Evolutionary conservation across 2,329 filamentous ascomycete genomes (phyloP).

Genomic region (Didymellaceae sp.): DNA sequence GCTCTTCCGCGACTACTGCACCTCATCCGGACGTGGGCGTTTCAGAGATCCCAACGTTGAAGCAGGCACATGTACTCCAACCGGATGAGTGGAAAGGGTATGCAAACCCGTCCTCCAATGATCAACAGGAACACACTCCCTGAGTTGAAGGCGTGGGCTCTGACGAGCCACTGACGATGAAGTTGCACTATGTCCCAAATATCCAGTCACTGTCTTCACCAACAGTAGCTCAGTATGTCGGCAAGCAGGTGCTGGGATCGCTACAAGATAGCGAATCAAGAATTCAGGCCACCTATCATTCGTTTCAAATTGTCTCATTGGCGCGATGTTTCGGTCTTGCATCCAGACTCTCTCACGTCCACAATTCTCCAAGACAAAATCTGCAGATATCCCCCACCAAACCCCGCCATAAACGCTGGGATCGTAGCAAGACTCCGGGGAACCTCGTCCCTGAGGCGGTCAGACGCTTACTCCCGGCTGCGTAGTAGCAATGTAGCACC

Average conservation of each 20-base stretch:
- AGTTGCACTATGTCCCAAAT: neutral
- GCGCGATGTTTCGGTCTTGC: neutral
- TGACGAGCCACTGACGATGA: conserved; percentile 1
- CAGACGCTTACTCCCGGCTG: neutral
- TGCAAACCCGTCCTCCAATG: conserved; percentile 3
- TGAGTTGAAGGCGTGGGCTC: neutral
- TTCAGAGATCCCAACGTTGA: conserved; percentile 17
- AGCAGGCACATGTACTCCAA: neutral
- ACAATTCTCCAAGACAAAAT: conserved; percentile 3
- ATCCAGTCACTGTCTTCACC: neutral
- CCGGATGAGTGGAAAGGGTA: conserved; percentile 5
- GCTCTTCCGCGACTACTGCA: conserved; percentile 14
- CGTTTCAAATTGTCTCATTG: neutral
- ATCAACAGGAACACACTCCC: neutral
- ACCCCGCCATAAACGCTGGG: conserved; percentile 6
- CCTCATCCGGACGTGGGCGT: conserved; percentile 7
- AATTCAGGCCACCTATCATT: neutral
- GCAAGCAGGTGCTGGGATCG: neutral
- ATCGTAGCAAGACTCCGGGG: conserved; percentile 1
- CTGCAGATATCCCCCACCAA: conserved; percentile 8
- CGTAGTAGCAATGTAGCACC: neutral
- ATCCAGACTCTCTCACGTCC: conserved; percentile 1
- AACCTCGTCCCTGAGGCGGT: conserved; percentile 1
- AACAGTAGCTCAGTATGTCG: neutral
- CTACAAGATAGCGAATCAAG: neutral